A percentile compares a stretch with the other conserved stretches of the same genome.
These are phyloP conservation scores for Magnaporthiopsis rhizophila DNA, from an alignment of 2,329 filamentous ascomycete species.

Conservation along the genomic window DNA sequence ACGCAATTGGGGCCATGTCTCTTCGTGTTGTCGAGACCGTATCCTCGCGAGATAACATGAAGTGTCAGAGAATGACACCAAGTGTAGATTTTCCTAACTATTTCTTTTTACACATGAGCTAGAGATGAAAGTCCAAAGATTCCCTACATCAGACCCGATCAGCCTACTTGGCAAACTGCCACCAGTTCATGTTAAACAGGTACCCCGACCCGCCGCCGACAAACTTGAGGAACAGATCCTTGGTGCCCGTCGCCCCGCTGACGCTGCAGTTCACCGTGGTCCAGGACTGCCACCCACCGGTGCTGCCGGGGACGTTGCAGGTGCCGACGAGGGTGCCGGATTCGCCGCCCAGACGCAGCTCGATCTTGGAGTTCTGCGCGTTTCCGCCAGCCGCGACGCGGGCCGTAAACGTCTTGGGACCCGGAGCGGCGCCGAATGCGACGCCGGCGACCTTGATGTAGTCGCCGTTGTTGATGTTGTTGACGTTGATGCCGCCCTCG, in stretches of 20 bases:
- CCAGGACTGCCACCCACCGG: slow-evolving; percentile 19
- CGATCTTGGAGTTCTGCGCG: slow-evolving; percentile 18
- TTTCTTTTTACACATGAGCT: too few relatives aligned
- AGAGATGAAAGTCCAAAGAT: too few relatives aligned
- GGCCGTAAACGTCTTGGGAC: slow-evolving; percentile 16
- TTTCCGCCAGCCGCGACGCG: slow-evolving; percentile 18
- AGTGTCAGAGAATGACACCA: too few relatives aligned
- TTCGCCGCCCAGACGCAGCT: slow-evolving; percentile 19
- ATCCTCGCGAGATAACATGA: too few relatives aligned
- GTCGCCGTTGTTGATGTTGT: slow-evolving; percentile 20
- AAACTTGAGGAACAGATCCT: slow-evolving; percentile 5
- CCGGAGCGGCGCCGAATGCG: slow-evolving; percentile 18
- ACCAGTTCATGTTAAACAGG: slow-evolving; percentile 4
- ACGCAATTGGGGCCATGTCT: too few relatives aligned
- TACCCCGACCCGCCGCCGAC: background rate
- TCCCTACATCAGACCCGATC: too few relatives aligned
- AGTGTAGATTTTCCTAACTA: too few relatives aligned
- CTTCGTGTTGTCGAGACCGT: too few relatives aligned
- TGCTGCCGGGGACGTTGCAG: slow-evolving; percentile 18
- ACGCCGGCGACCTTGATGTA: slow-evolving; percentile 25
- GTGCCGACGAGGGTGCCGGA: slow-evolving; percentile 19
- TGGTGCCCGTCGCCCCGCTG: background rate
- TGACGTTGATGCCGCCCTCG: slow-evolving; percentile 20
- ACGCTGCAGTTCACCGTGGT: background rate
- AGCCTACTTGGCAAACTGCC: background rate